Base-by-base conservation (phyloP, 2,329 filamentous ascomycete genomes). In the Alternaria ventricosa region DNA sequence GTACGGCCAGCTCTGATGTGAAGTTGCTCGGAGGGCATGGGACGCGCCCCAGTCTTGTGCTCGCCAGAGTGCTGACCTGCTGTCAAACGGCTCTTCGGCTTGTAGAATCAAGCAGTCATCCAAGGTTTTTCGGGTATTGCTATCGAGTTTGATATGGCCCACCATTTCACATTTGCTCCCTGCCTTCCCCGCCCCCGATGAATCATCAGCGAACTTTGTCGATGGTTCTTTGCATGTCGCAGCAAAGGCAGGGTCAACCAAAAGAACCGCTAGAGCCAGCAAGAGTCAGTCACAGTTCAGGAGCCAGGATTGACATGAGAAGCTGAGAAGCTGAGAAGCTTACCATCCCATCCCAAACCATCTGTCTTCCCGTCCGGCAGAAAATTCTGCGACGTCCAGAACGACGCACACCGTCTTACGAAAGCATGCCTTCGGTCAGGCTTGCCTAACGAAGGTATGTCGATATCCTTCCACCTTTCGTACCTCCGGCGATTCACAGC, bases 371-470 rank as follows among this genome's bases (percentile, higher is more conserved):
- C 45, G n/a, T 27, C 8, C 23, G 45, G 12, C 30, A 25, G 23
- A 30, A 25, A 41, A 30, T 22, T 36, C 25, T 59, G 57, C 5
- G 57, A 59, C 11, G 64, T 66, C 71, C 71, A 73, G 54, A 71
- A 71, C 51, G 65, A 70, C 9, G 68, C 68, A 36, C 67, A 68
- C 33, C 68, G 50, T 30, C 71, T 57, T 9, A 71, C 57, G 54
- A 70, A 67, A 18, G 63, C 66, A 59, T 64, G 68, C 62, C 53
- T 55, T 51, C 57, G 57, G 50, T 49, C 57, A n/a, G 18, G 49
- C 56, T 62, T 54, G 57, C 59, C 41, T 45, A 44, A 27, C 60
- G 57, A 44, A 23, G 61, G 61, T 20, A 66, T 27, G 25, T 71
- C 66, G 12, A 71, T 58, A 49, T 68, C 68, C 49, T 60, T 57